phyloP scores from a whole-genome alignment of 371 early-diverging fungal species.

The Batkoa obscura region DNA sequence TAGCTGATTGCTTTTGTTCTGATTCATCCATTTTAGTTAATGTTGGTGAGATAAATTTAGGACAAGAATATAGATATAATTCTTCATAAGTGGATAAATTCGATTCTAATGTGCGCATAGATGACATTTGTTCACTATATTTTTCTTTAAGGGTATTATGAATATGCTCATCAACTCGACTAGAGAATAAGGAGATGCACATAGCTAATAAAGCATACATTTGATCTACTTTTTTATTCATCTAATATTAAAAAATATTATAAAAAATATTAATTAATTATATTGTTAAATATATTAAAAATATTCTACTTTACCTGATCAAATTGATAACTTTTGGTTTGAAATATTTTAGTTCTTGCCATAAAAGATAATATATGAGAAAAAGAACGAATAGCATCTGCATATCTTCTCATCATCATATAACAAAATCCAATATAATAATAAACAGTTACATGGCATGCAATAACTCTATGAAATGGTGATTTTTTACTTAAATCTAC shows the following conservation, averaged over 20 bases:
- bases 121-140: conserved; percentile 73
- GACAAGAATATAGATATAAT: conserved; percentile 78
- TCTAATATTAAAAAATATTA: conserved; percentile 13
- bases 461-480: conserved; percentile 80
- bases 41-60: conserved; percentile 81
- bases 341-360: conserved; percentile 67
- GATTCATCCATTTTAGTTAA: conserved; percentile 48
- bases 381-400: conserved; percentile 87
- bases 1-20: conserved; percentile 9
- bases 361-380: conserved; percentile 43
- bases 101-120: conserved; percentile 75
- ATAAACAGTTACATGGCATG: conserved; percentile 88
- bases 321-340: conserved; percentile 77
- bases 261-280: conserved; percentile 6
- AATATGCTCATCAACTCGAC: conserved; percentile 78
- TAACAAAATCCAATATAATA: conserved; percentile 93
- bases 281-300: conserved; percentile 3
- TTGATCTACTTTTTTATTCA: conserved; percentile 78
- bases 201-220: conserved; percentile 87
- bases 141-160: conserved; percentile 76
- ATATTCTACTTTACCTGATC: conserved; percentile 46
- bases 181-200: conserved; percentile 80
- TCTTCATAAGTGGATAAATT: conserved; percentile 62
- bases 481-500: conserved; percentile 82
- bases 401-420: conserved; percentile 92